phyloP scores from a whole-genome alignment of 176 grass and related monocot genomes.

The Ananas comosus region DNA sequence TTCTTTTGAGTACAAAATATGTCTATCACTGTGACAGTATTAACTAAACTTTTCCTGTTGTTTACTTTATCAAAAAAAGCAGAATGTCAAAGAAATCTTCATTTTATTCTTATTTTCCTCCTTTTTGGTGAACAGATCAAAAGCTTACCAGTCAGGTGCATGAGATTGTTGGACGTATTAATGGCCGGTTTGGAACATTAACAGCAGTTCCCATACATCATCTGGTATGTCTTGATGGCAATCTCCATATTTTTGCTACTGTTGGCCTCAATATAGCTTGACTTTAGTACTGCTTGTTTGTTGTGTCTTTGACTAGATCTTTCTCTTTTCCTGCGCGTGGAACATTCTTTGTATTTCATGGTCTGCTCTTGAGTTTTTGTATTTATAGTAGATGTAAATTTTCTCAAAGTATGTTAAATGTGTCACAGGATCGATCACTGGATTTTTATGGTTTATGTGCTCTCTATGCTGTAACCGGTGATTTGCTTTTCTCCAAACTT shows the following conservation, averaged over 20 bases:
- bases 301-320: background rate
- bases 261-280: background rate
- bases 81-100: background rate
- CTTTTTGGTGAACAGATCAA: slow-evolving; percentile 62
- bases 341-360: background rate
- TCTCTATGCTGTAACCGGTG: slow-evolving; percentile 96
- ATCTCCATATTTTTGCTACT: background rate
- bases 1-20: no score
- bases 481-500: slow-evolving; percentile 5
- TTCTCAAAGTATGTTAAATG: background rate
- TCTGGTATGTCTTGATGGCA: slow-evolving; percentile 43
- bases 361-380: background rate
- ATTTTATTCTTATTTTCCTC: background rate
- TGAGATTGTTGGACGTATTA: slow-evolving; percentile 99
- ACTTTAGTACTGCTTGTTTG: background rate
- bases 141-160: slow-evolving; percentile 98
- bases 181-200: slow-evolving; percentile 94
- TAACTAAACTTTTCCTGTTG: background rate
- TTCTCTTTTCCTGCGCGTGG: background rate
- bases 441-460: slow-evolving; percentile 90
- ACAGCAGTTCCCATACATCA: slow-evolving; percentile 98
- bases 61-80: background rate
- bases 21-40: no score
- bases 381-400: background rate
- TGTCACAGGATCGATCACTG: slow-evolving; percentile 89